These are phyloP conservation scores for Graphilbum fragrans DNA, from an alignment of 2,329 filamentous ascomycete genomes.

Conservation along the genomic window DNA sequence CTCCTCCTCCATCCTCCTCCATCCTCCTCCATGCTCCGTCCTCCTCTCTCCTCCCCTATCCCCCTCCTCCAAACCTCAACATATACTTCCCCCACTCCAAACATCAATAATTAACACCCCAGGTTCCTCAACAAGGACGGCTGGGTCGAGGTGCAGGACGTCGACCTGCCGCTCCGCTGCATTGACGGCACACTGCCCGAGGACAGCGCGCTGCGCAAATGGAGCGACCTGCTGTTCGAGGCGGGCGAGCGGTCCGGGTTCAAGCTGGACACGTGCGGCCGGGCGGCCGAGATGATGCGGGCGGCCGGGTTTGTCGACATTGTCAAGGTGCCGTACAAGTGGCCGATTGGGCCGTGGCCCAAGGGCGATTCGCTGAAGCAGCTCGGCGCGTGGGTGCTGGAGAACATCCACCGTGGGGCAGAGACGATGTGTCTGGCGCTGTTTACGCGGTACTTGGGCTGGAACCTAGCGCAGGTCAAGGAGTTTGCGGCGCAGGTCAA, in stretches of 20 bases:
- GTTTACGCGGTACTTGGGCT: slow-evolving; percentile 23
- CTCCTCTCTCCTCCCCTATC: too few species aligned
- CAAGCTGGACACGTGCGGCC: slow-evolving; percentile 15
- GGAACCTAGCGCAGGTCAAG: slow-evolving; percentile 19
- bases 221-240: slow-evolving; percentile 18
- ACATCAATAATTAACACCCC: too few species aligned
- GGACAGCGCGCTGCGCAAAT: slow-evolving; percentile 14
- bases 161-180: slow-evolving; percentile 18
- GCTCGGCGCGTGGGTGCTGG: slow-evolving; percentile 19
- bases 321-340: slow-evolving; percentile 17
- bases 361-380: slow-evolving; percentile 21
- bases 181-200: slow-evolving; percentile 16
- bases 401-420: slow-evolving; percentile 19
- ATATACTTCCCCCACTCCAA: too few species aligned
- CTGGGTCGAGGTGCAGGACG: slow-evolving; percentile 16
- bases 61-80: not conserved
- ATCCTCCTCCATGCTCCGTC: too few species aligned
- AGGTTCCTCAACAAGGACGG: slow-evolving; percentile 13
- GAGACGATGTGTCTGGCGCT: slow-evolving; percentile 23
- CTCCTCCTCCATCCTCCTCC: slow-evolving; percentile 17
- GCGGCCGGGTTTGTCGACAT: slow-evolving; percentile 23
- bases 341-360: slow-evolving; percentile 26
- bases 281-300: slow-evolving; percentile 15
- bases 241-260: slow-evolving; percentile 16
- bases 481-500: slow-evolving; percentile 14